Conservation (phyloP, 2,329 filamentous ascomycete genomes). For the Paraconiothyrium sp. region DNA sequence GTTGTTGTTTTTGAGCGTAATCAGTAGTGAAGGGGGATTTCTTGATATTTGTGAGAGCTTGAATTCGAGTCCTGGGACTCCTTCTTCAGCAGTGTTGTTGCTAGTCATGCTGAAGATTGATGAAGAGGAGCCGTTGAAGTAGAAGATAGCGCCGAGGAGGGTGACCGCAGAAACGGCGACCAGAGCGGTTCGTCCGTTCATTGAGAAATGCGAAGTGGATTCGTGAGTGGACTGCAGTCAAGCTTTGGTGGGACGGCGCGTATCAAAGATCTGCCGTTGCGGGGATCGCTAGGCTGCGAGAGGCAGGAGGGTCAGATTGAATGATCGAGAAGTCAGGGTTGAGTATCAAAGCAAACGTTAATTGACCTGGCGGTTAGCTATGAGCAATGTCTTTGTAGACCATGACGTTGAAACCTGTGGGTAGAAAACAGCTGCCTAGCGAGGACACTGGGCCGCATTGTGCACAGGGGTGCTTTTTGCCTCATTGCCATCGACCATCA, state of each 20-base stretch:
- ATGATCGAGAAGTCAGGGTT: background rate
- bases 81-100: conserved; percentile 16
- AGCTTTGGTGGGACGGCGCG: conserved; percentile 3
- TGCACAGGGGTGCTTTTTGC: conserved; percentile 11
- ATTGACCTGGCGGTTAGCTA: conserved; percentile 3
- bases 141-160: conserved; percentile 41
- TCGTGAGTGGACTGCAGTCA: background rate
- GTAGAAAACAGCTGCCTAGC: background rate
- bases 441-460: conserved; percentile 15
- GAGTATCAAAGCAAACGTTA: background rate
- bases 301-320: conserved; percentile 8
- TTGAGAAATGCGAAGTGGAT: conserved; percentile 29
- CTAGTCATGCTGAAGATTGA: conserved; percentile 37
- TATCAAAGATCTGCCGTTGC: conserved; percentile 12
- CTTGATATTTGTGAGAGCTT: conserved; percentile 40
- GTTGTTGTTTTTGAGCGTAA: conserved; percentile 50
- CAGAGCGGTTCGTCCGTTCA: conserved; percentile 38
- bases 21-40: conserved; percentile 43
- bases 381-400: conserved; percentile 3
- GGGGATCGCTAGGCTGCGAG: conserved; percentile 17
- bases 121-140: conserved; percentile 33
- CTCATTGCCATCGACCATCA: conserved; percentile 1
- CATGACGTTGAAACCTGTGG: background rate
- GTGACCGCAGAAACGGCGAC: conserved; percentile 37
- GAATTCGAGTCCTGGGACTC: conserved; percentile 40